A percentile compares a stretch with the other conserved stretches of the same genome.
Conservation (phyloP, 2,329 filamentous ascomycete genomes). For the Chrysoporthe cubensis region DNA sequence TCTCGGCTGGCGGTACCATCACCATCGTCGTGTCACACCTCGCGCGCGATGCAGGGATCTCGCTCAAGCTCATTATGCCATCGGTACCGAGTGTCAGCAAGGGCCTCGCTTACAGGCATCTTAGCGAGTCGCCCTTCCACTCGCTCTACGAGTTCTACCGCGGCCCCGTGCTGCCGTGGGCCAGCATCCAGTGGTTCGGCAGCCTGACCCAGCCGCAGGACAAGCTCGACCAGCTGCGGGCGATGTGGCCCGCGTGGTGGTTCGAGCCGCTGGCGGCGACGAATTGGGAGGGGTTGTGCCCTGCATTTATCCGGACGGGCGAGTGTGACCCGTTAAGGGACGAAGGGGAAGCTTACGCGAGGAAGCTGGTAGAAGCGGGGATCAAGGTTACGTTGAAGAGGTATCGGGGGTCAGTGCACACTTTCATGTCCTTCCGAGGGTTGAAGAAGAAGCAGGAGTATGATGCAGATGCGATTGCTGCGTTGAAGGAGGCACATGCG, state of each 20-base stretch:
- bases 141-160: constrained; percentile 41
- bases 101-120: constrained; percentile 36
- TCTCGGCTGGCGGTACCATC: constrained; percentile 45
- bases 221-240: constrained; percentile 33
- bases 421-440: constrained; percentile 39
- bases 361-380: constrained; percentile 41
- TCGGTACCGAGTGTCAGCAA: constrained; percentile 38
- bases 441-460: constrained; percentile 39
- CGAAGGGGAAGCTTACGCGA: constrained; percentile 46
- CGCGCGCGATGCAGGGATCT: constrained; percentile 42
- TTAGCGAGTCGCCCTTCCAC: constrained; percentile 40
- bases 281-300: constrained; percentile 39
- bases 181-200: constrained; percentile 41
- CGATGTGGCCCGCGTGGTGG: constrained; percentile 41
- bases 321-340: constrained; percentile 45
- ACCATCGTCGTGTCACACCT: constrained; percentile 42
- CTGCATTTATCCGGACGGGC: constrained; percentile 40
- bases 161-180: constrained; percentile 41
- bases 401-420: constrained; percentile 44
- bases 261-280: constrained; percentile 38
- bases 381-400: constrained; percentile 43
- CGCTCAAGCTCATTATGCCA: constrained; percentile 41
- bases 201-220: constrained; percentile 36
- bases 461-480: constrained; percentile 38
- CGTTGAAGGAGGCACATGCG: constrained; percentile 38